Evolutionary conservation across 2,329 filamentous ascomycete genomes (phyloP).

Genomic region (Leptographium galeiforme): DNA sequence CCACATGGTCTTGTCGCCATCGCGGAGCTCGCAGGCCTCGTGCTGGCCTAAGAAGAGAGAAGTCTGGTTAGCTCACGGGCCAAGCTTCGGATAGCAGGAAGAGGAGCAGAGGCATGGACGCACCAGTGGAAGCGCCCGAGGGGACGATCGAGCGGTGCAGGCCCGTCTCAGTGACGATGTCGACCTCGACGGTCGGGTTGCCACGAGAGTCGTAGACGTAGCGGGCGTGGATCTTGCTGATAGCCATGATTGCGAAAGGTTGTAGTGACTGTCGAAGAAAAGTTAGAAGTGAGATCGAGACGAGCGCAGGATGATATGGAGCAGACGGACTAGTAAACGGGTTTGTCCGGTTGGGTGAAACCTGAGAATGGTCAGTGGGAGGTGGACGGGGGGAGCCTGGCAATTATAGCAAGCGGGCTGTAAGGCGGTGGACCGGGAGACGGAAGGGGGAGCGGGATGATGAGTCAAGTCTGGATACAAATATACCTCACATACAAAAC

Average conservation of each 20-base stretch:
- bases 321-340: neutral
- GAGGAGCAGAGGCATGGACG: slow-evolving; percentile 20
- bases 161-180: slow-evolving; percentile 90
- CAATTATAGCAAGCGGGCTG: neutral
- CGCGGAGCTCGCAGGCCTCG: slow-evolving; percentile 82
- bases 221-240: slow-evolving; percentile 81
- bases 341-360: slow-evolving; percentile 1
- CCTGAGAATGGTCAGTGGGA: neutral
- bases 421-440: neutral
- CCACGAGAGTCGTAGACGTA: slow-evolving; percentile 97
- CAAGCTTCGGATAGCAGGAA: neutral
- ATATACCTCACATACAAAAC: slow-evolving; percentile 8
- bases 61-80: neutral
- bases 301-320: neutral
- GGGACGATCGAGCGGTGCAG: slow-evolving; percentile 96
- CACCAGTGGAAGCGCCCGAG: slow-evolving; percentile 89
- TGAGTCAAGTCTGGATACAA: slow-evolving; percentile 1
- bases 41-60: slow-evolving; percentile 51
- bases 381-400: neutral
- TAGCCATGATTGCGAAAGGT: slow-evolving; percentile 55
- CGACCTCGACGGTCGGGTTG: slow-evolving; percentile 98
- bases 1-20: slow-evolving; percentile 80
- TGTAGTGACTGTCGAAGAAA: neutral
- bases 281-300: neutral
- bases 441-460: neutral